Evolutionary conservation across 768 basidiomycete species (phyloP).

Genomic region (Calocybe indica): DNA sequence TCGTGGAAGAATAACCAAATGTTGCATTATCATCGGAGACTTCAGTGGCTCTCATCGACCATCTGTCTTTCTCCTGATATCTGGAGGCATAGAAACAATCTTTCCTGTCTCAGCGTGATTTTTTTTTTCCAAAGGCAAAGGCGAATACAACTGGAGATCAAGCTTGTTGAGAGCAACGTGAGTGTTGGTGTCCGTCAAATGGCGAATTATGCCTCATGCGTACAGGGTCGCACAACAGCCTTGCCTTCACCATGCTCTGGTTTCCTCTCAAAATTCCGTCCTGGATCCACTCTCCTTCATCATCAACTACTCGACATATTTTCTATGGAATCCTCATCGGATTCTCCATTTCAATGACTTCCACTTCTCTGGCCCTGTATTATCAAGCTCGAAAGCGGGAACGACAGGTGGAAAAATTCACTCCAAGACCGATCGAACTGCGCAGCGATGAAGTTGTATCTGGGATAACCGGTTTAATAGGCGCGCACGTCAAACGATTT

Average conservation of each 20-base stretch:
- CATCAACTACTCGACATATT: slow-evolving; percentile 27
- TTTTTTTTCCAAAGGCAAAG: no score
- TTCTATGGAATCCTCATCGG: slow-evolving; percentile 57
- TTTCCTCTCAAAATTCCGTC: slow-evolving; percentile 16
- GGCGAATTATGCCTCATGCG: no score
- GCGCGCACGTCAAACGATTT: slow-evolving; percentile 31
- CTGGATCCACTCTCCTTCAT: slow-evolving; percentile 33
- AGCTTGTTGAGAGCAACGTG: no score
- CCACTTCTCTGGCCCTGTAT: slow-evolving; percentile 55
- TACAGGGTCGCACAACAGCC: not conserved
- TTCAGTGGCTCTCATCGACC: no score
- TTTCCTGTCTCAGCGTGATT: no score
- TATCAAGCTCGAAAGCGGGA: slow-evolving; percentile 44
- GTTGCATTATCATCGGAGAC: no score
- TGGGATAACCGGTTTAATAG: slow-evolving; percentile 83
- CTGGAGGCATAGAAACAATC: no score
- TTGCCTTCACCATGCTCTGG: slow-evolving; percentile 14
- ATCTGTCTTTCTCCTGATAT: no score
- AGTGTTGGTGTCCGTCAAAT: no score
- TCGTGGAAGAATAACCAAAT: no score
- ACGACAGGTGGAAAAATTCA: slow-evolving; percentile 28
- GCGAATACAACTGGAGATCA: no score
- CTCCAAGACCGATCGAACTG: slow-evolving; percentile 59
- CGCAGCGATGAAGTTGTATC: slow-evolving; percentile 72
- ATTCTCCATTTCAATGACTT: slow-evolving; percentile 68